phyloP scores from a whole-genome alignment of 176 grass and related monocot species.

The Oryza punctata region DNA sequence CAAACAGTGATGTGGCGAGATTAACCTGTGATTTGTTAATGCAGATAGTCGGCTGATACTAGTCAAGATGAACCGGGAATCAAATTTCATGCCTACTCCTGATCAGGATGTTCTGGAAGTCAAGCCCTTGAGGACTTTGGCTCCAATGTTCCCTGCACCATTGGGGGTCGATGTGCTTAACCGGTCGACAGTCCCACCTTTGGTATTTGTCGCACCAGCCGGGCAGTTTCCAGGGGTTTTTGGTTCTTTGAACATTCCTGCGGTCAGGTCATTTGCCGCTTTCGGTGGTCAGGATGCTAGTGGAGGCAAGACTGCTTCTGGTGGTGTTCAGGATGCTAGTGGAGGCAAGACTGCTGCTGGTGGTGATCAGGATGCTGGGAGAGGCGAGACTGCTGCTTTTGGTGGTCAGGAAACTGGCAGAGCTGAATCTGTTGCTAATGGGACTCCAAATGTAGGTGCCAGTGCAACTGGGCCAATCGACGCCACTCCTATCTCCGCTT shows the following conservation, averaged over 20 bases:
- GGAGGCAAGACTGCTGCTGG: background rate
- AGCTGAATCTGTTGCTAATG: constrained; percentile 32
- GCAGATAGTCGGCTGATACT: constrained; percentile 17
- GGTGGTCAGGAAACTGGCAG: constrained; percentile 14
- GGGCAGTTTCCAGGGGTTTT: constrained; percentile 37
- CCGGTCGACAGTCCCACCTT: constrained; percentile 47
- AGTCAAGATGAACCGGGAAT: constrained; percentile 37
- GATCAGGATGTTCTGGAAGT: constrained; percentile 68
- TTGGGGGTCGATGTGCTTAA: constrained; percentile 65
- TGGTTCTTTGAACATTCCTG: constrained; percentile 32
- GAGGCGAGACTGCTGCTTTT: background rate
- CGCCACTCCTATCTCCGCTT: constrained; percentile 55
- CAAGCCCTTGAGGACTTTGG: constrained; percentile 71
- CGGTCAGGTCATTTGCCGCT: background rate
- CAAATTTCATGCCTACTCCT: constrained; percentile 46
- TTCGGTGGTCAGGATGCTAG: constrained; percentile 21
- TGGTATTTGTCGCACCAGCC: constrained; percentile 59
- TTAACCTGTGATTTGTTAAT: constrained; percentile 36
- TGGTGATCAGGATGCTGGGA: background rate
- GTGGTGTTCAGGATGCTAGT: background rate
- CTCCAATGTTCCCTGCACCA: constrained; percentile 88
- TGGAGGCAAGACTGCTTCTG: background rate
- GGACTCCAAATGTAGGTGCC: background rate
- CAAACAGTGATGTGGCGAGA: background rate
- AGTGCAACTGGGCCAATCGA: constrained; percentile 49